A percentile compares a stretch with the other conserved stretches of the same genome.
phyloP scores from a whole-genome alignment of 2,329 filamentous ascomycete species.

The Xylaria sp. region DNA sequence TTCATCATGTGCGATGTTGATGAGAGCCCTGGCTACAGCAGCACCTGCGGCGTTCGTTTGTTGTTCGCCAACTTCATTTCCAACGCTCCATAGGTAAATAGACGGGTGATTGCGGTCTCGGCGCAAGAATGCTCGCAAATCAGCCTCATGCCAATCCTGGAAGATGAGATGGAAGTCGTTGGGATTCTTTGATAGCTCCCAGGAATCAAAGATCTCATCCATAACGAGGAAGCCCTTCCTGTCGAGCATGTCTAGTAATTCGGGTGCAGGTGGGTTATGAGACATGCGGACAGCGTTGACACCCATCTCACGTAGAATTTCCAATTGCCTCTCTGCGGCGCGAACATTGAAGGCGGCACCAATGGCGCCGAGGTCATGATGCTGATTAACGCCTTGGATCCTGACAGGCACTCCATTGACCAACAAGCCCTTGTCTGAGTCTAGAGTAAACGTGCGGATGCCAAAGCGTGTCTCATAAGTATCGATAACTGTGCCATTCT shows the following conservation, averaged over 20 bases:
- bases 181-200: constrained; percentile 51
- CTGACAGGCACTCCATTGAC: constrained; percentile 52
- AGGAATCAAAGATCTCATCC: constrained; percentile 60
- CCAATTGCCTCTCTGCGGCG: constrained; percentile 54
- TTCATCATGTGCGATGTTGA: constrained; percentile 51
- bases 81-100: constrained; percentile 57
- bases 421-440: constrained; percentile 47
- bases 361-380: constrained; percentile 57
- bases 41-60: constrained; percentile 8
- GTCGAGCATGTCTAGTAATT: constrained; percentile 57
- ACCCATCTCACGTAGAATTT: constrained; percentile 55
- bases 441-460: constrained; percentile 50
- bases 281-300: constrained; percentile 56
- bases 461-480: constrained; percentile 57
- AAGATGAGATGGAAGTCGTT: constrained; percentile 60
- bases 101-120: constrained; percentile 62
- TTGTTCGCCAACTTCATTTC: constrained; percentile 60
- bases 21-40: constrained; percentile 43
- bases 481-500: constrained; percentile 42
- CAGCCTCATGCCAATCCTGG: constrained; percentile 58
- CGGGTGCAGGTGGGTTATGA: constrained; percentile 59
- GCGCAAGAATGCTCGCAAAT: constrained; percentile 55
- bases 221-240: constrained; percentile 55
- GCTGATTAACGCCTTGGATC: constrained; percentile 55
- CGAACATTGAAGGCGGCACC: constrained; percentile 57